Evolutionary conservation across 768 basidiomycete species (phyloP).

Genomic region (Sporobolomyces roseus): DNA sequence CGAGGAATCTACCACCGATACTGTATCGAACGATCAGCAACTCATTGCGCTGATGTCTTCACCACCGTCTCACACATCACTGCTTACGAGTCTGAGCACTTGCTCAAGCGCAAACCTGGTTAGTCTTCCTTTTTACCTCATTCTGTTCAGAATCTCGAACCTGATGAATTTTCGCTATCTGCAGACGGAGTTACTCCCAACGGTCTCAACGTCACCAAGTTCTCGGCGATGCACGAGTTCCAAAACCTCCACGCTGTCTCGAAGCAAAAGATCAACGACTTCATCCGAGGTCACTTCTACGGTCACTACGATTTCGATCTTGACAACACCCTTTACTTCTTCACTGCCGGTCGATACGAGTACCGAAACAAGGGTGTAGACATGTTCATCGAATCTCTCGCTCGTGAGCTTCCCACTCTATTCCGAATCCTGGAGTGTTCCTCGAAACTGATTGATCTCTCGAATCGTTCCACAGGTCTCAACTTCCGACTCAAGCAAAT

Average conservation of each 20-base stretch:
- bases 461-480: constrained; percentile 51
- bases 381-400: constrained; percentile 97
- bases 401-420: constrained; percentile 57
- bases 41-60: constrained; percentile 96
- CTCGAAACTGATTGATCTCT: neutral
- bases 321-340: constrained; percentile 66
- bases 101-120: constrained; percentile 86
- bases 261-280: constrained; percentile 98
- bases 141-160: neutral
- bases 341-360: constrained; percentile 98
- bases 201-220: constrained; percentile 96
- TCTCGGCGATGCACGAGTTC: constrained; percentile 94
- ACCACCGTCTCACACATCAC: constrained; percentile 98
- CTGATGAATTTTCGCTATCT: too few relatives aligned
- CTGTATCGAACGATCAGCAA: constrained; percentile 90
- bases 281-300: constrained; percentile 95
- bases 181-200: constrained; percentile 92
- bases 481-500: constrained; percentile 62
- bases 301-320: constrained; percentile 89
- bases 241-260: constrained; percentile 87
- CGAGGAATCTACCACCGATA: constrained; percentile 97
- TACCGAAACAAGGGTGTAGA: constrained; percentile 99
- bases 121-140: neutral
- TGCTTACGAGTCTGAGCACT: constrained; percentile 91
- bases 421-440: neutral